Evolutionary conservation across 139 green algal genomes (phyloP).

Genomic region (Closterium sp.): DNA sequence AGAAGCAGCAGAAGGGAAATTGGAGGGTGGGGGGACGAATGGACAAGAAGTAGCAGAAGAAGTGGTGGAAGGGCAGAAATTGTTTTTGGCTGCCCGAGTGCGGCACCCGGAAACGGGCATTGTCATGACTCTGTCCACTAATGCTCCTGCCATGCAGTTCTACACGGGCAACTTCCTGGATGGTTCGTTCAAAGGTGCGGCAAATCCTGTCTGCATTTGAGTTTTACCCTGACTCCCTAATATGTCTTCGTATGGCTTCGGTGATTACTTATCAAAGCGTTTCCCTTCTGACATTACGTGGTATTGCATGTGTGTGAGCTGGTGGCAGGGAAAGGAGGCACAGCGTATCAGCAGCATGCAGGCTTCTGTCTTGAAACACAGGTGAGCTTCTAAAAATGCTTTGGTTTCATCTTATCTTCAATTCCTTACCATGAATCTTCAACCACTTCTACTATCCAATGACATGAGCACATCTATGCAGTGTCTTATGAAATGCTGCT

Average conservation of each 20-base stretch:
- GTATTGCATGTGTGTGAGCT: not conserved
- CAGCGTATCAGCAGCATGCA: constrained; percentile 25
- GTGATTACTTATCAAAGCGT: not conserved
- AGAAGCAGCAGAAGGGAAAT: constrained; percentile 17
- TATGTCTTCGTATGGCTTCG: not conserved
- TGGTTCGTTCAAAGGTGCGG: constrained; percentile 9
- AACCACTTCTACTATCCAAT: too few relatives aligned
- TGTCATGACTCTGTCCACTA: constrained; percentile 16
- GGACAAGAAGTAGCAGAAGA: not conserved
- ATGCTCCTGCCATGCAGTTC: constrained; percentile 72
- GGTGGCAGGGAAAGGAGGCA: constrained; percentile 23
- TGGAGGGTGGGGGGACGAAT: not conserved
- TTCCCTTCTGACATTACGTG: not conserved
- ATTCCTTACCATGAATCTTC: not conserved
- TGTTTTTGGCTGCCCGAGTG: constrained; percentile 15
- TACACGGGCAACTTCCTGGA: constrained; percentile 66
- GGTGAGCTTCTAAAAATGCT: not conserved
- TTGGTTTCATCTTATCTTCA: not conserved
- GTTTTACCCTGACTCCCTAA: not conserved
- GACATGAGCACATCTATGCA: too few relatives aligned
- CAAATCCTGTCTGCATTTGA: not conserved
- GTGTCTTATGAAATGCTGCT: too few relatives aligned
- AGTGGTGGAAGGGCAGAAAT: not conserved
- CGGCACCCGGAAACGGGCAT: constrained; percentile 10
- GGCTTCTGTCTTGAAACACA: constrained; percentile 45